Base-by-base conservation (phyloP, 2,329 filamentous ascomycete species). In the Chaetomium sp. region DNA sequence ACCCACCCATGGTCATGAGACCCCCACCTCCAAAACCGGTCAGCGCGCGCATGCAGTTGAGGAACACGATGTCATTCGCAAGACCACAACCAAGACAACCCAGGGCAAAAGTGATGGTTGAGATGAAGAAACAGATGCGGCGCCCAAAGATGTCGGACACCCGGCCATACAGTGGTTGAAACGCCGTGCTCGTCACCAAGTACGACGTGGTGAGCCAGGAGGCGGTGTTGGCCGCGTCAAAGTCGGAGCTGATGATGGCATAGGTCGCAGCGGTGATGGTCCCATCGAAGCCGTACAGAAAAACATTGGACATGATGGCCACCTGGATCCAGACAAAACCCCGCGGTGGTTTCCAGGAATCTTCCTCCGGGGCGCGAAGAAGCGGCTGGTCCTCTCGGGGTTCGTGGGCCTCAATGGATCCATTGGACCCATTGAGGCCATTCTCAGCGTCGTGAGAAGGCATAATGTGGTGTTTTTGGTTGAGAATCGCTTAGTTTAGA, bases 171-270 rank as follows among this genome's bases (percentile, higher is more conserved):
- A 90, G 74, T 0, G 86, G 86, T 65, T 88, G 84, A 49, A 89
- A 86, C 1, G 85, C 84, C 1, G 86, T 88, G 4, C 80, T 84
- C 0, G 86, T 88, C 53, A 89, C 74, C 33, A 89, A 75, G 63
- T 89, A 89, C 0, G 85, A 81, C 0, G 86, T 90, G 0, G 85
- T 87, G 19, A 89, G 72, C 87, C 87, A 90, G 0, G 86, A 88
- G 1, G 86, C 86, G 10, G 82, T 81, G 65, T 89, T 88, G 10
- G 85, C 84, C 2, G 86, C 80, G 59, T 82, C 76, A 64, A 89
- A 89, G 61, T 88, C 80, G 12, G 85, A 88, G 46, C 84, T 87
- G 61, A 89, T 88, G 49, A 88, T 81, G 2, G 85, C 84, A 66
- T 90, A 87, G 1, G 83, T 87, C 1, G 86, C 82, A 0, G 86